phyloP scores from a whole-genome alignment of 2,329 filamentous ascomycete species.

The Beauveria bassiana region DNA sequence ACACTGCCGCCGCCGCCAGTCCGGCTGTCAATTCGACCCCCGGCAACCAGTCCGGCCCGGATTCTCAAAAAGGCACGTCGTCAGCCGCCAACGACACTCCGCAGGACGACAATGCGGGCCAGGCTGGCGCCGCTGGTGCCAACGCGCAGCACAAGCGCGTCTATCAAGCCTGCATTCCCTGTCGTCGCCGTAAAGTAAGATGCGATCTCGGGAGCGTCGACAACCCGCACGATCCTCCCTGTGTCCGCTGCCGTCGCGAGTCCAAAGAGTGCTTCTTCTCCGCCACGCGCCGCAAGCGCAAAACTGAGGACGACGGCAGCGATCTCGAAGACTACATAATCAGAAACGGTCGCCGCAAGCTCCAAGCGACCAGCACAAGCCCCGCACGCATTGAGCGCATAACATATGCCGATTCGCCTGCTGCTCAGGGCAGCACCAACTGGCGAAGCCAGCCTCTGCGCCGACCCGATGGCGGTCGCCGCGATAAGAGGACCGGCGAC shows the following conservation, averaged over 20 bases:
- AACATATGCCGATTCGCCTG: slow-evolving; percentile 45
- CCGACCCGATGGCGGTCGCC: slow-evolving; percentile 42
- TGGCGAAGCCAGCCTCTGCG: slow-evolving; percentile 59
- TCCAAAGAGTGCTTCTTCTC: slow-evolving; percentile 97
- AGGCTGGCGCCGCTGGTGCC: slow-evolving; percentile 12
- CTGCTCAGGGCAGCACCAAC: slow-evolving; percentile 56
- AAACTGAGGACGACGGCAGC: slow-evolving; percentile 51
- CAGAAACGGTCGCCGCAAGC: slow-evolving; percentile 65
- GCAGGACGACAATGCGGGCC: slow-evolving; percentile 14
- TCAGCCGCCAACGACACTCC: neutral
- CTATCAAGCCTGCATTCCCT: slow-evolving; percentile 57
- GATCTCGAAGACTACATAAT: slow-evolving; percentile 59
- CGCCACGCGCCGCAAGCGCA: slow-evolving; percentile 85
- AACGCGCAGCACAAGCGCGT: slow-evolving; percentile 49
- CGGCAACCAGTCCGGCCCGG: slow-evolving; percentile 1
- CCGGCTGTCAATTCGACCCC: slow-evolving; percentile 1
- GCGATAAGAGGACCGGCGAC: slow-evolving; percentile 24
- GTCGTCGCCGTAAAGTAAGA: slow-evolving; percentile 53
- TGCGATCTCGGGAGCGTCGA: slow-evolving; percentile 70
- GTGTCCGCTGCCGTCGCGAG: slow-evolving; percentile 86
- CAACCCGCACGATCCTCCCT: slow-evolving; percentile 88
- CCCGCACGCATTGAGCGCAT: slow-evolving; percentile 34
- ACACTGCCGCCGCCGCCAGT: neutral
- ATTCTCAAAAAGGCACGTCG: slow-evolving; percentile 3
- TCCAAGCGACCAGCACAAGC: slow-evolving; percentile 41